Conservation (phyloP, 306 rosid species). For the Lathyrus oleraceus region DNA sequence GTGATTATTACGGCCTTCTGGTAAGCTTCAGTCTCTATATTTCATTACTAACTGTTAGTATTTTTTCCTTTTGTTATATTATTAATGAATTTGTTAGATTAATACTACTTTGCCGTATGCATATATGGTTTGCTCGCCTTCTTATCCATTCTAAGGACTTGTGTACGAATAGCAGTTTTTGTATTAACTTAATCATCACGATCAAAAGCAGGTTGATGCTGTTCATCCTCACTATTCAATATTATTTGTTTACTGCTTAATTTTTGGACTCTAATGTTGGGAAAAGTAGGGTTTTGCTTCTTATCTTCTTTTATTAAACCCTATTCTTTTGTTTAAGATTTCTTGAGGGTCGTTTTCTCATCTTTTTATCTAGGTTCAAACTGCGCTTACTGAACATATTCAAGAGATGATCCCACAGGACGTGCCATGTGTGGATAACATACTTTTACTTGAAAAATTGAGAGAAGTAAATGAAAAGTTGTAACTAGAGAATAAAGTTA, state of each 20-base stretch:
- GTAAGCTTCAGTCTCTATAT: slow-evolving; percentile 47
- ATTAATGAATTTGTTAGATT: slow-evolving; percentile 16
- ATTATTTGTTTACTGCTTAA: background rate
- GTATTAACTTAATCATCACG: background rate
- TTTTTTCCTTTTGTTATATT: background rate
- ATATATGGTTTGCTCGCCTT: background rate
- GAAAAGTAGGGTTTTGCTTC: background rate
- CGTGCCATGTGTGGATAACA: too few relatives aligned
- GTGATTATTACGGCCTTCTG: slow-evolving; percentile 89
- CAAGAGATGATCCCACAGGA: too few relatives aligned
- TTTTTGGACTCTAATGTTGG: slow-evolving; percentile 6
- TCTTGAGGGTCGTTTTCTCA: background rate
- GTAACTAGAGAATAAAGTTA: too few relatives aligned
- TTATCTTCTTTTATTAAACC: background rate
- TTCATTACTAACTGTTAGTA: background rate
- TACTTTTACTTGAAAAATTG: too few relatives aligned
- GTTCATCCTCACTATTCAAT: slow-evolving; percentile 4
- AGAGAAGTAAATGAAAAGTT: too few relatives aligned
- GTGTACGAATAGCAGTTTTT: slow-evolving; percentile 13
- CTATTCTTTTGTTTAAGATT: background rate
- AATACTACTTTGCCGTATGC: slow-evolving; percentile 4
- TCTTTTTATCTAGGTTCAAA: background rate
- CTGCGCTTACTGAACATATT: too few relatives aligned
- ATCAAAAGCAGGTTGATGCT: background rate
- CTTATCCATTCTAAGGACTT: slow-evolving; percentile 4